Evolutionary conservation across 495 filamentous ascomycete species (phyloP), one percentile per base, ranked within the genome.

Genomic region (Podospora bellae-mahoneyi): DNA sequence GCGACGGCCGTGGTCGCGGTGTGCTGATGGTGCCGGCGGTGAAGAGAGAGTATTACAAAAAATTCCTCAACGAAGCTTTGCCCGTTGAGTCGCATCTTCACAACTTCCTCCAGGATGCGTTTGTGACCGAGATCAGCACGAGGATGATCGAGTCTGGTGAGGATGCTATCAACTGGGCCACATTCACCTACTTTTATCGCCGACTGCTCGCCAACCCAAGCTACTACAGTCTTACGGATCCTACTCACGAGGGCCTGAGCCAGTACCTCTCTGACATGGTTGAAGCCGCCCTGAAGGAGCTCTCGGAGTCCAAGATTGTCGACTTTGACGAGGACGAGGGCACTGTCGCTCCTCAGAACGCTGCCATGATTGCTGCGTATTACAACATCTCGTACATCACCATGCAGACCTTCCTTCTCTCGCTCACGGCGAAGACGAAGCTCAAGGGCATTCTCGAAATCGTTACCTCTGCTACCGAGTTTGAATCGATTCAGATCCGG

Each of bases 361-460:
- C 95, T 1, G 94, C 94, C 53, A 97, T 96, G 92, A 98, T 99
- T 75, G 93, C 92, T 6, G 93, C 95, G 2, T 98, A 98, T 81
- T 99, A 98, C 85, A 97, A 97, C 77, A 97, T 99, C 69, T 98
- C 96, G 19, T 97, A 97, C 81, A 90, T 97, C 78, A 99, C 95
- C 26, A 98, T 98, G 95, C 94, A 99, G 80, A 99, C 96, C 4
- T 96, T 98, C 85, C 82, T 98, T n/a, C 84, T 98, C n/a, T 98
- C 96, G 26, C 83, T 99, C 32, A 92, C 85, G 2, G 88, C 86
- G 56, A 91, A 89, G 66, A 97, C 92, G 4, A 97, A 96, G 80
- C 86, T 98, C 66, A 98, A 97, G 83, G 92, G 91, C 55, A 95
- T 99, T 39, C 81, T 99, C 62, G 95, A 99, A 77, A 98, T 99